phyloP scores from a whole-genome alignment of 2,329 filamentous ascomycete species.

The Pyrenochaeta sp. region DNA sequence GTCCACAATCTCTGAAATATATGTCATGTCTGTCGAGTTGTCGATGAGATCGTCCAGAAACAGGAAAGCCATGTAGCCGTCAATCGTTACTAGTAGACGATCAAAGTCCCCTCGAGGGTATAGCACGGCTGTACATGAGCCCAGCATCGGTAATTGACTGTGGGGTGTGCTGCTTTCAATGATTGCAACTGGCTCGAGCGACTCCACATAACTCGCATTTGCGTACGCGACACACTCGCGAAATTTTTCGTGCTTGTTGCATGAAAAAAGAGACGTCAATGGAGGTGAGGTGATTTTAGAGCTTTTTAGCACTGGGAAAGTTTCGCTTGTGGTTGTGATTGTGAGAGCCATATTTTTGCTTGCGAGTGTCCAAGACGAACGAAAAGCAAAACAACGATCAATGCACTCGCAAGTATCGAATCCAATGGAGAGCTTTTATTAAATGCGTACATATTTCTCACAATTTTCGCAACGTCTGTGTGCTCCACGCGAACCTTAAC shows the following conservation, averaged over 20 bases:
- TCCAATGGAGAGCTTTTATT: neutral
- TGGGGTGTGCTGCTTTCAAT: neutral
- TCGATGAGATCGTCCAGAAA: neutral
- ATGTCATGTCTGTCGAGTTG: neutral
- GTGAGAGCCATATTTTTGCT: neutral
- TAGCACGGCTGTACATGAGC: neutral
- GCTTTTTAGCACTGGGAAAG: no score
- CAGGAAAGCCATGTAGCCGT: neutral
- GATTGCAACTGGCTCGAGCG: neutral
- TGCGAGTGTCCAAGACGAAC: neutral
- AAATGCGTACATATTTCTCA: neutral
- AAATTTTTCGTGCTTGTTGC: neutral
- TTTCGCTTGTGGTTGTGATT: neutral
- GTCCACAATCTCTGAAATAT: neutral
- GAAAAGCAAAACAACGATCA: neutral
- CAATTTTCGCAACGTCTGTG: neutral
- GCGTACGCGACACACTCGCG: neutral
- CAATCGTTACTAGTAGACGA: neutral
- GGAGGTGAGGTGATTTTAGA: neutral
- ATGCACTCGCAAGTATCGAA: neutral
- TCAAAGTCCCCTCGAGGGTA: neutral
- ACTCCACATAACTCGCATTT: neutral
- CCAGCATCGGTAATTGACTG: neutral
- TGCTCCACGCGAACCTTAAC: neutral
- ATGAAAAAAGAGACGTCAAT: neutral